Conservation (phyloP, 164 flowering plant genomes). For the Houttuynia cordata region DNA sequence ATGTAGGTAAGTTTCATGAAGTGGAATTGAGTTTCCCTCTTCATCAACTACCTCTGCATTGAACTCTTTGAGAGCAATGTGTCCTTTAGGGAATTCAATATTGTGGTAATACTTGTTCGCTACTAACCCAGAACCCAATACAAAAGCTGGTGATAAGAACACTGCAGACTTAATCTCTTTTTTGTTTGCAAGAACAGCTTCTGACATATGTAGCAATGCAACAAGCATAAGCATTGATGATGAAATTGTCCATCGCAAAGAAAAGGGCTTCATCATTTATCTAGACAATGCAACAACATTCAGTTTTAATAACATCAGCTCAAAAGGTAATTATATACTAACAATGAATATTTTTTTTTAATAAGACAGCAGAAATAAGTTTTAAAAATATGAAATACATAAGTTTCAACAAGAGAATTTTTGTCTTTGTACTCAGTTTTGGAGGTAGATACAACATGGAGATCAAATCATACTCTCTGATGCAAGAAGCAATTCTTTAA, state of each 20-base stretch:
- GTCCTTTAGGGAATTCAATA: conserved; percentile 77
- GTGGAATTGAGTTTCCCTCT: conserved; percentile 63
- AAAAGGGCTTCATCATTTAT: neutral
- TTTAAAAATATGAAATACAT: too few species aligned
- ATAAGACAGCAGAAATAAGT: too few species aligned
- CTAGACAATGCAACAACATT: neutral
- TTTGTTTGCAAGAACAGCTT: conserved; percentile 12
- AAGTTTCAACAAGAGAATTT: too few species aligned
- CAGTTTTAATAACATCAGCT: too few species aligned
- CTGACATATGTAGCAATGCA: conserved; percentile 6
- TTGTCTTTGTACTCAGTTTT: too few species aligned
- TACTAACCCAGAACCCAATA: conserved; percentile 52
- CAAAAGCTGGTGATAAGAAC: conserved; percentile 49
- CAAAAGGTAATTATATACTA: too few species aligned
- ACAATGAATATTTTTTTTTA: too few species aligned
- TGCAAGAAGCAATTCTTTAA: too few species aligned
- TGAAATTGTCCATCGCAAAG: conserved; percentile 3
- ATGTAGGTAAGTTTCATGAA: conserved; percentile 87
- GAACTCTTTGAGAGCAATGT: conserved; percentile 71
- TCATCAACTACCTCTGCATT: conserved; percentile 81
- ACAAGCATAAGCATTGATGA: conserved; percentile 11
- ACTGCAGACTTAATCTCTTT: conserved; percentile 29
- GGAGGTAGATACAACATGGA: too few species aligned
- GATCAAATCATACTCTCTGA: too few species aligned
- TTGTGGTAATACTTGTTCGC: conserved; percentile 31